phyloP scores from a whole-genome alignment of 495 filamentous ascomycete species.

The Hypoxylon rickii region DNA sequence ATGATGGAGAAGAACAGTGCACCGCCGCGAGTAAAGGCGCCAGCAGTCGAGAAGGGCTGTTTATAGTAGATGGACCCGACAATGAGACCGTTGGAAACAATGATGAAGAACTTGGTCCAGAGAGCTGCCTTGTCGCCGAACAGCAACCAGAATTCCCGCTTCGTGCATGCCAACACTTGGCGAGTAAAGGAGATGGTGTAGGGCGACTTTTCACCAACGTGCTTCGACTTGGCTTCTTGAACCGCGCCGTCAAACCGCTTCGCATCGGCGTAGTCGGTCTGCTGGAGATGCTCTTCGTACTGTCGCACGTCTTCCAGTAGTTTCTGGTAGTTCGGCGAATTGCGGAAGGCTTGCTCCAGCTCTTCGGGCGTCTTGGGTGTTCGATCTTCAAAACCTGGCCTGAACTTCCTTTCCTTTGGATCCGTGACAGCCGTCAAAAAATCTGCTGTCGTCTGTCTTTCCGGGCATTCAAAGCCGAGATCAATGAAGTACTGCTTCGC shows the following conservation, averaged over 20 bases:
- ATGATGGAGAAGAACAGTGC: slow-evolving; percentile 74
- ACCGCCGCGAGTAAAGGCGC: slow-evolving; percentile 71
- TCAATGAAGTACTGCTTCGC: slow-evolving; percentile 69
- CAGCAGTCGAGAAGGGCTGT: slow-evolving; percentile 63
- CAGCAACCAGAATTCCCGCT: slow-evolving; percentile 77
- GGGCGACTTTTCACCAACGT: slow-evolving; percentile 67
- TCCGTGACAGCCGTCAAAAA: slow-evolving; percentile 78
- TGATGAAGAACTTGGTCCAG: slow-evolving; percentile 79
- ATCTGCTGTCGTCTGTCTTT: slow-evolving; percentile 67
- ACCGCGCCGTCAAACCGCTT: slow-evolving; percentile 71
- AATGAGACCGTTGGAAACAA: slow-evolving; percentile 73
- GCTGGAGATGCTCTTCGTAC: slow-evolving; percentile 47
- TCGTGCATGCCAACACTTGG: slow-evolving; percentile 71
- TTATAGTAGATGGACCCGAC: slow-evolving; percentile 75
- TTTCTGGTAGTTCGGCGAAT: slow-evolving; percentile 54
- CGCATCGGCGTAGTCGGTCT: slow-evolving; percentile 64
- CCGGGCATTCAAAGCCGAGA: slow-evolving; percentile 62
- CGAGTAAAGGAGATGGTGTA: slow-evolving; percentile 73
- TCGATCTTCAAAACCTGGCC: slow-evolving; percentile 63
- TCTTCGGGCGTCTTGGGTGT: slow-evolving; percentile 77
- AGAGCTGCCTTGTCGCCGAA: slow-evolving; percentile 73
- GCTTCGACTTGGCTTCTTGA: slow-evolving; percentile 67
- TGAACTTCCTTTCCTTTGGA: slow-evolving; percentile 64
- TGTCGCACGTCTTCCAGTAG: slow-evolving; percentile 55
- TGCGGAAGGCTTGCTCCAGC: slow-evolving; percentile 68